Percentiles rank a stretch among this genome's conserved stretches.
Conservation (phyloP, 2,329 filamentous ascomycete species). For the Orbilia brochopaga region DNA sequence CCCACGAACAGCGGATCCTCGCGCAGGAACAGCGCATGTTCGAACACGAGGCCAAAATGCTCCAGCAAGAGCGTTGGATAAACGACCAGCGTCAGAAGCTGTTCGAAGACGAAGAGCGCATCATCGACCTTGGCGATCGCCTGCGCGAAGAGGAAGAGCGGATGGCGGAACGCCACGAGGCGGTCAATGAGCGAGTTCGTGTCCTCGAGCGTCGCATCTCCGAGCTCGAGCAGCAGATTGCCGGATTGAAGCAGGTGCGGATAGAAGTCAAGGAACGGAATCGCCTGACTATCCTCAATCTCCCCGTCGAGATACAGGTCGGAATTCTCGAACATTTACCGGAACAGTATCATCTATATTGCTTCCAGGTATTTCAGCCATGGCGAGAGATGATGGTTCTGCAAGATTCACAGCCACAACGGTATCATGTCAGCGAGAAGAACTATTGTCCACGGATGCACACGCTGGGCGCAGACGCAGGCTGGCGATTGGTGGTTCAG, state of each 20-base stretch:
- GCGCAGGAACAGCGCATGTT: slow-evolving; percentile 36
- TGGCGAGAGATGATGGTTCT: slow-evolving; percentile 38
- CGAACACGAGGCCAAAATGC: slow-evolving; percentile 38
- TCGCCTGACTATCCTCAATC: slow-evolving; percentile 35
- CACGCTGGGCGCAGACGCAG: slow-evolving; percentile 28
- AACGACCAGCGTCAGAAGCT: slow-evolving; percentile 38
- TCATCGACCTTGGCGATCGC: slow-evolving; percentile 28
- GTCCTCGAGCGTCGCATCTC: slow-evolving; percentile 36
- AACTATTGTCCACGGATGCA: slow-evolving; percentile 47
- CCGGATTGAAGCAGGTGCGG: slow-evolving; percentile 17
- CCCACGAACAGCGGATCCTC: slow-evolving; percentile 34
- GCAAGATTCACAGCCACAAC: slow-evolving; percentile 17
- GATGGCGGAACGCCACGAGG: slow-evolving; percentile 19
- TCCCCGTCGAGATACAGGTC: slow-evolving; percentile 36
- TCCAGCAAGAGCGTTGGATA: slow-evolving; percentile 43
- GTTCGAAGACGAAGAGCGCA: slow-evolving; percentile 41
- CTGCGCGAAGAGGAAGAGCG: slow-evolving; percentile 30
- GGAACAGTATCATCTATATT: slow-evolving; percentile 44
- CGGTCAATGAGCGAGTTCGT: slow-evolving; percentile 27
- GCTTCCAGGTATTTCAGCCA: slow-evolving; percentile 36
- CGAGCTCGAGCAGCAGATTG: slow-evolving; percentile 21
- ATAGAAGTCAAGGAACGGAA: slow-evolving; percentile 31
- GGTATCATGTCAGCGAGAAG: slow-evolving; percentile 28
- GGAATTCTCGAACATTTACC: slow-evolving; percentile 36
- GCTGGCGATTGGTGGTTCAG: slow-evolving; percentile 30